Conservation (phyloP, 257 asterid genomes). For the Leptodermis oblonga region DNA sequence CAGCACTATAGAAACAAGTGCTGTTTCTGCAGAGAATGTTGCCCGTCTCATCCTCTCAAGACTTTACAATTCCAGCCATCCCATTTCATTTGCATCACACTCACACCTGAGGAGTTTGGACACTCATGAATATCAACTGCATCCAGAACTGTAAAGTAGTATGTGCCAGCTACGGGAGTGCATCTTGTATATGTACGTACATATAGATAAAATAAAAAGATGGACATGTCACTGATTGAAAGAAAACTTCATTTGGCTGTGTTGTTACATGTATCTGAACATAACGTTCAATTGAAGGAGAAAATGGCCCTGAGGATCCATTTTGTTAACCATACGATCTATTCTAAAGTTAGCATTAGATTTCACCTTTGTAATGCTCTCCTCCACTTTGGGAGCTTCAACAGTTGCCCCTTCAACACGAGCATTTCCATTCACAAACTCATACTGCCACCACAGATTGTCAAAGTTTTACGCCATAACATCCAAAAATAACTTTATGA, state of each 20-base stretch:
- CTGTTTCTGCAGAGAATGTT: conserved; percentile 94
- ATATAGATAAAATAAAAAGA: background rate
- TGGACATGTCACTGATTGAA: background rate
- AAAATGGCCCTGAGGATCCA: too few species aligned
- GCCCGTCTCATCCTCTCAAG: conserved; percentile 86
- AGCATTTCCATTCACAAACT: too few species aligned
- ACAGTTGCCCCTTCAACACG: too few species aligned
- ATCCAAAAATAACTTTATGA: too few species aligned
- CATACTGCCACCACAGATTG: too few species aligned
- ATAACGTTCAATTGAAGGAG: background rate
- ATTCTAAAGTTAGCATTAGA: too few species aligned
- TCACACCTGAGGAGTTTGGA: conserved; percentile 42
- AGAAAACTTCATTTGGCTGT: background rate
- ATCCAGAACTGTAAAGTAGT: conserved; percentile 45
- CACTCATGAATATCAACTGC: conserved; percentile 30
- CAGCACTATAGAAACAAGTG: conserved; percentile 92
- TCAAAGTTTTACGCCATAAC: too few species aligned
- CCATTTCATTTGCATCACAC: conserved; percentile 24
- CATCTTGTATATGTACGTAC: background rate
- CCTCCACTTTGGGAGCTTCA: too few species aligned
- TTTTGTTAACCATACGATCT: too few species aligned
- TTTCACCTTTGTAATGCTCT: too few species aligned
- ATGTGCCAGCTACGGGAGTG: background rate
- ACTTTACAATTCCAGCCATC: conserved; percentile 33
- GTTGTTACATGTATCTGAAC: background rate